These are phyloP conservation scores for Yamadazyma kanchanaburiensis DNA, from an alignment of 1,139 yeast species.

Conservation along the genomic window DNA sequence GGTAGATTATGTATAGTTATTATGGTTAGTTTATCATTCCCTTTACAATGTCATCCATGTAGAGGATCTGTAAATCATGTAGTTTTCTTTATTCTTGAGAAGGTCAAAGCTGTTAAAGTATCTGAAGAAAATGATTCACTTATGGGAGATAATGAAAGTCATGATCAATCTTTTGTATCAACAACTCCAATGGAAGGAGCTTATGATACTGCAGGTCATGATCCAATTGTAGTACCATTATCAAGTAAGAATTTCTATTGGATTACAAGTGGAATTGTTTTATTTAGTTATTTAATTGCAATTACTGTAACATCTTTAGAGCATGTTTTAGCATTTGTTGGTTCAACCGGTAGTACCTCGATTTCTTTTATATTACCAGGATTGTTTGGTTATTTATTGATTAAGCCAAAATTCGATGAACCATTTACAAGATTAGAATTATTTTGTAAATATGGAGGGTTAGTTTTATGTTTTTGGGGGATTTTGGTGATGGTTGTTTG, in stretches of 20 bases:
- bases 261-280: constrained; percentile 65
- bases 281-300: constrained; percentile 69
- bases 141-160: constrained; percentile 24
- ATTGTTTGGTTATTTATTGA: constrained; percentile 72
- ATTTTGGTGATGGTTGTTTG: constrained; percentile 74
- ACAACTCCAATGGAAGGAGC: constrained; percentile 52
- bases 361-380: constrained; percentile 94
- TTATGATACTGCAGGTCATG: constrained; percentile 48
- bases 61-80: constrained; percentile 71
- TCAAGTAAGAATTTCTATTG: constrained; percentile 50
- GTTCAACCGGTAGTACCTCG: constrained; percentile 92
- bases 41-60: constrained; percentile 78
- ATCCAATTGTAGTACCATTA: constrained; percentile 51
- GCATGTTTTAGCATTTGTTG: constrained; percentile 85
- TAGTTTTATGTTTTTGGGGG: constrained; percentile 72
- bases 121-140: constrained; percentile 14
- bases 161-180: constrained; percentile 38
- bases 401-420: constrained; percentile 40
- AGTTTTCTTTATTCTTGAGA: constrained; percentile 35
- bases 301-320: constrained; percentile 75
- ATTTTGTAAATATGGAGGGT: constrained; percentile 54
- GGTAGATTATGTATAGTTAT: constrained; percentile 71
- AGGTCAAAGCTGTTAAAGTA: constrained; percentile 1
- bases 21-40: constrained; percentile 66
- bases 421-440: constrained; percentile 36